Conservation (phyloP, 495 filamentous ascomycete species). For the Xeromyces bisporus region DNA sequence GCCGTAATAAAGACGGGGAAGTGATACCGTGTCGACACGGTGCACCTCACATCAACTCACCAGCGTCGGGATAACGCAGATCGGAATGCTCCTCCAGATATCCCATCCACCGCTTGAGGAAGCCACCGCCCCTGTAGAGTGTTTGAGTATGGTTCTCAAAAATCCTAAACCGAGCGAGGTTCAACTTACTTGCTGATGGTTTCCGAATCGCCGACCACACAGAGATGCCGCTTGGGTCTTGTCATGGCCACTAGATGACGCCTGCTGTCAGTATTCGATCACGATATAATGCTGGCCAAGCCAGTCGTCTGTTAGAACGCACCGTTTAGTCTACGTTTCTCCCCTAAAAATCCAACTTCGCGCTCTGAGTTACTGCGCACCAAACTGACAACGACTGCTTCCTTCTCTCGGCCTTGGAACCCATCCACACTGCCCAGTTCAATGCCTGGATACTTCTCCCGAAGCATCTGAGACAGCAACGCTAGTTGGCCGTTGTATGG, state of each 20-base stretch:
- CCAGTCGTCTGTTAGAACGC: too few species aligned
- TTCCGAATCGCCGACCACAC: constrained; percentile 83
- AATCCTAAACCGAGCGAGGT: not conserved
- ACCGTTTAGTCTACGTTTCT: constrained; percentile 87
- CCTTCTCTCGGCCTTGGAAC: constrained; percentile 95
- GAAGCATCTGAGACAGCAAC: constrained; percentile 53
- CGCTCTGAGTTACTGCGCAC: constrained; percentile 75
- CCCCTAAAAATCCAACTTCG: constrained; percentile 88
- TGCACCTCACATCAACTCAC: constrained; percentile 29
- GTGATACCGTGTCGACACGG: too few species aligned
- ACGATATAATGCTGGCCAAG: too few species aligned
- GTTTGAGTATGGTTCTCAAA: constrained; percentile 2
- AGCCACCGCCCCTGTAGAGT: constrained; percentile 49
- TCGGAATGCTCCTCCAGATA: constrained; percentile 73
- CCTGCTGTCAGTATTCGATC: too few species aligned
- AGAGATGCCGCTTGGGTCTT: constrained; percentile 73
- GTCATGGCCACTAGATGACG: constrained; percentile 83
- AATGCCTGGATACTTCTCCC: constrained; percentile 63
- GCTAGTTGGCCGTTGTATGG: constrained; percentile 92
- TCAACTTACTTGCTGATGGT: constrained; percentile 62
- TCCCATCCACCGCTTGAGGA: constrained; percentile 80
- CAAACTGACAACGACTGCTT: constrained; percentile 78
- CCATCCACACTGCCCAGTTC: constrained; percentile 92
- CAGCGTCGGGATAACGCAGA: constrained; percentile 62
- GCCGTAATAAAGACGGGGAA: too few species aligned